Conservation (phyloP, 495 filamentous ascomycete genomes). For the Staphylotrichum tortipilum region DNA sequence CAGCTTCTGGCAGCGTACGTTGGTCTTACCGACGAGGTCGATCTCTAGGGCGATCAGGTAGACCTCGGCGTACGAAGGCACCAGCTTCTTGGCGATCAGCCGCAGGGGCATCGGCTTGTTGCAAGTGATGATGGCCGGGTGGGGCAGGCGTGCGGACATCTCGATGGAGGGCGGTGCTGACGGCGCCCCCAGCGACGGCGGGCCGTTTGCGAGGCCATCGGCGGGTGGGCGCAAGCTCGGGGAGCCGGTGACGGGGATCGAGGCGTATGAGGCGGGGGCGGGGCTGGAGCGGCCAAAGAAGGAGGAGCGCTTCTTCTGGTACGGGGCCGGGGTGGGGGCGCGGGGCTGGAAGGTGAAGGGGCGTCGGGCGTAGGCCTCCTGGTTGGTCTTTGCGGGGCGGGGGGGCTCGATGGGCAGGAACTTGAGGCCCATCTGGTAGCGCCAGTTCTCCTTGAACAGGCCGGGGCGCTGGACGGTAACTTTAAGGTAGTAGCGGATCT, state of each 20-base stretch:
- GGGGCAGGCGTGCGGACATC: constrained; percentile 76
- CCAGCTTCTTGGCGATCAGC: constrained; percentile 64
- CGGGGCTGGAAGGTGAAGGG: constrained; percentile 62
- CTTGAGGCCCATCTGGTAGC: constrained; percentile 53
- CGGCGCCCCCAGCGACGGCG: background rate
- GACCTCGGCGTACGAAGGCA: constrained; percentile 52
- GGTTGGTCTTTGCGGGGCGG: constrained; percentile 51
- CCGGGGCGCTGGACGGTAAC: constrained; percentile 75
- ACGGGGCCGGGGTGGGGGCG: constrained; percentile 9
- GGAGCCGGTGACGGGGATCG: background rate
- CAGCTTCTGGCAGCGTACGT: constrained; percentile 68
- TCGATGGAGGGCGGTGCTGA: constrained; percentile 36
- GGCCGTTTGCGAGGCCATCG: background rate
- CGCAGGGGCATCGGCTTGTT: constrained; percentile 76
- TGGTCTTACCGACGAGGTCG: constrained; percentile 67
- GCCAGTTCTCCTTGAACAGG: constrained; percentile 79
- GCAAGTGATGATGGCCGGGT: constrained; percentile 83
- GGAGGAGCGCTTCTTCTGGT: constrained; percentile 40
- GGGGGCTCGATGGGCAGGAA: constrained; percentile 93
- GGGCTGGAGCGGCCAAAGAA: constrained; percentile 42
- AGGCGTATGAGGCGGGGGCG: too few relatives aligned
- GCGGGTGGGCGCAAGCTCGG: background rate
- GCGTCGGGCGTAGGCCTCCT: constrained; percentile 76
- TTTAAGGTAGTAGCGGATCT: constrained; percentile 90
- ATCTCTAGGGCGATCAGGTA: constrained; percentile 75